Percentiles rank a stretch among this genome's conserved stretches.
These are phyloP conservation scores for Graphilbum ipis-grandicollis DNA, from an alignment of 2,329 filamentous ascomycete genomes.

Conservation along the genomic window DNA sequence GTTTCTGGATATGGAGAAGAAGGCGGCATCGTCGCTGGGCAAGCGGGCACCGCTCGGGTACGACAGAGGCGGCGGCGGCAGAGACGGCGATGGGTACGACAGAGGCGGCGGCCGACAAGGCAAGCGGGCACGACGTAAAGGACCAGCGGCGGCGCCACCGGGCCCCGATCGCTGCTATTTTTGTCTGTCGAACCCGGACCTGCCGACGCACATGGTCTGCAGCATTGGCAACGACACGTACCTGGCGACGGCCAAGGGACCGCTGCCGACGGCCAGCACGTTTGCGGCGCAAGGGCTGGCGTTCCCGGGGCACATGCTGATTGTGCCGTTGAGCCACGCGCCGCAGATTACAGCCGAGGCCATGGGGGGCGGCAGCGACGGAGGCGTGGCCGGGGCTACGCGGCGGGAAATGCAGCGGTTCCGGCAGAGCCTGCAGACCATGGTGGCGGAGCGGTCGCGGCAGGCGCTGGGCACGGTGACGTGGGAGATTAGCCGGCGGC, in stretches of 20 bases:
- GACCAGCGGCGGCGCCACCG: slow-evolving; percentile 38
- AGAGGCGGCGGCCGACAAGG: slow-evolving; percentile 28
- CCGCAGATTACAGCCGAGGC: slow-evolving; percentile 44
- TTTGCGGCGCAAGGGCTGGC: slow-evolving; percentile 46
- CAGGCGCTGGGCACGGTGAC: slow-evolving; percentile 64
- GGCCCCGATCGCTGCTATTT: slow-evolving; percentile 82
- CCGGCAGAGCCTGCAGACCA: slow-evolving; percentile 57
- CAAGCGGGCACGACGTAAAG: slow-evolving; percentile 16
- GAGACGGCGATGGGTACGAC: too few relatives aligned
- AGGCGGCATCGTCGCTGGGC: not conserved
- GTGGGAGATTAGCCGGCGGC: slow-evolving; percentile 74
- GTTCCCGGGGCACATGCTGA: slow-evolving; percentile 76
- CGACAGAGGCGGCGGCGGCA: slow-evolving; percentile 40
- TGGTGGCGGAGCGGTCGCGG: slow-evolving; percentile 43
- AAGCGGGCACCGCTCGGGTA: slow-evolving; percentile 7
- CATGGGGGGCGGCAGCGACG: slow-evolving; percentile 37
- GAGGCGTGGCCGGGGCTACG: slow-evolving; percentile 45
- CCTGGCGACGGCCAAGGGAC: slow-evolving; percentile 81
- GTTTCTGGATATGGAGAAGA: slow-evolving; percentile 21
- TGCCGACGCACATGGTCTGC: slow-evolving; percentile 75
- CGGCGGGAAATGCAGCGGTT: slow-evolving; percentile 73
- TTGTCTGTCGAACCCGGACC: slow-evolving; percentile 73
- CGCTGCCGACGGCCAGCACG: slow-evolving; percentile 53
- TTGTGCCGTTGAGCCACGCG: slow-evolving; percentile 73
- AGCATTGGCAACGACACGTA: slow-evolving; percentile 80